Evolutionary conservation across 768 basidiomycete genomes (phyloP).

Genomic region (Leccinum ochraceum): DNA sequence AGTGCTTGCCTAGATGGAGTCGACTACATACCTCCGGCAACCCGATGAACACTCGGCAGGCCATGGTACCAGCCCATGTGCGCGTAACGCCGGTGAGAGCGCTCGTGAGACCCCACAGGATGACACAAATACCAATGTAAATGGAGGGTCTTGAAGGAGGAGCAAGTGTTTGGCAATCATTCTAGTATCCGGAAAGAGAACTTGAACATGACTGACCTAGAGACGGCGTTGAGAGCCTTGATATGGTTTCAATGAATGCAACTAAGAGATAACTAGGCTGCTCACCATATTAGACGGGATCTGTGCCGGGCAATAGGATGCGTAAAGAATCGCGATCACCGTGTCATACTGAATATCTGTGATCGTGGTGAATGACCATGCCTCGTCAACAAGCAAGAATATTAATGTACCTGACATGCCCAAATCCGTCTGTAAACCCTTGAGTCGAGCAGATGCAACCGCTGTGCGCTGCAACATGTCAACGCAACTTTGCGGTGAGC

Average conservation of each 20-base stretch:
- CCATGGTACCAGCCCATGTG: neutral
- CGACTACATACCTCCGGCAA: neutral
- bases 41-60: neutral
- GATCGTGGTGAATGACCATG: neutral
- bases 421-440: constrained; percentile 52
- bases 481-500: neutral
- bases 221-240: constrained; percentile 56
- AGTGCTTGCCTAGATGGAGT: constrained; percentile 42
- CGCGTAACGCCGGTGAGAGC: neutral
- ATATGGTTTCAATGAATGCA: neutral
- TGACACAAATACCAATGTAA: neutral
- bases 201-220: constrained; percentile 40
- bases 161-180: neutral
- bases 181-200: neutral
- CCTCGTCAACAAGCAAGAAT: neutral
- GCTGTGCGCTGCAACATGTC: constrained; percentile 42
- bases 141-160: constrained; percentile 48
- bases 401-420: constrained; percentile 45
- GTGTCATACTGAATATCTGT: constrained; percentile 57
- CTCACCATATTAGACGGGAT: constrained; percentile 26
- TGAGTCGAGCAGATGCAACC: constrained; percentile 48
- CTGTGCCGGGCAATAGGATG: constrained; percentile 63
- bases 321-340: constrained; percentile 55
- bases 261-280: neutral
- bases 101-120: neutral